Evolutionary conservation across 768 basidiomycete genomes (phyloP).

Genomic region (Tricholoma sp.): DNA sequence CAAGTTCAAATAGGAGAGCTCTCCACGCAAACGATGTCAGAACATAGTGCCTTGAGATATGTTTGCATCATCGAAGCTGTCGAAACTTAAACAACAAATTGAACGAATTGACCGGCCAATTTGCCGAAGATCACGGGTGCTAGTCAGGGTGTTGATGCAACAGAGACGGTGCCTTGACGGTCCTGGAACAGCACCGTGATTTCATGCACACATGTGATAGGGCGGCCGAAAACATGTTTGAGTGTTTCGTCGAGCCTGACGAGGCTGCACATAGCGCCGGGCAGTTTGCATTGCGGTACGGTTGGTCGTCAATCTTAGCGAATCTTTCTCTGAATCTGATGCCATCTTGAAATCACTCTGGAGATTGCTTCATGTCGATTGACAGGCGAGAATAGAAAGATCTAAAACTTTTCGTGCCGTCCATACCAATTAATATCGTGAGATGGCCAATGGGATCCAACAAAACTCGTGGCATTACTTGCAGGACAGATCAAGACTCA

Average conservation of each 20-base stretch:
- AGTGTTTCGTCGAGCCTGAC: background rate
- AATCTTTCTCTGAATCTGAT: background rate
- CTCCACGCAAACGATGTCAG: no score
- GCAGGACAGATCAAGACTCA: background rate
- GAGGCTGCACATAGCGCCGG: background rate
- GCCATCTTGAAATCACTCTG: background rate
- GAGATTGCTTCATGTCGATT: background rate
- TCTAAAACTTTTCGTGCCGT: background rate
- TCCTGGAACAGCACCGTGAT: background rate
- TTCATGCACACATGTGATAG: no score
- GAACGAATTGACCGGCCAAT: no score
- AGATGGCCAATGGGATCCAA: background rate
- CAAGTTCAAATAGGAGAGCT: no score
- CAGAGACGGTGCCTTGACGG: background rate
- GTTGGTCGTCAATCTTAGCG: background rate
- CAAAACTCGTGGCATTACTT: background rate
- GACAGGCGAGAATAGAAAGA: background rate
- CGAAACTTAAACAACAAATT: no score
- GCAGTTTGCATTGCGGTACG: background rate
- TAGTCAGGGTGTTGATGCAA: background rate
- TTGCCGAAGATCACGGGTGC: background rate
- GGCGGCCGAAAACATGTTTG: background rate
- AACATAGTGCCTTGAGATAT: no score
- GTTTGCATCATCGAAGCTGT: no score
- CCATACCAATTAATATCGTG: background rate